These are phyloP conservation scores for peach (Prunus persica) DNA, from an alignment of 306 rosid genomes.

Conservation along the genomic window DNA sequence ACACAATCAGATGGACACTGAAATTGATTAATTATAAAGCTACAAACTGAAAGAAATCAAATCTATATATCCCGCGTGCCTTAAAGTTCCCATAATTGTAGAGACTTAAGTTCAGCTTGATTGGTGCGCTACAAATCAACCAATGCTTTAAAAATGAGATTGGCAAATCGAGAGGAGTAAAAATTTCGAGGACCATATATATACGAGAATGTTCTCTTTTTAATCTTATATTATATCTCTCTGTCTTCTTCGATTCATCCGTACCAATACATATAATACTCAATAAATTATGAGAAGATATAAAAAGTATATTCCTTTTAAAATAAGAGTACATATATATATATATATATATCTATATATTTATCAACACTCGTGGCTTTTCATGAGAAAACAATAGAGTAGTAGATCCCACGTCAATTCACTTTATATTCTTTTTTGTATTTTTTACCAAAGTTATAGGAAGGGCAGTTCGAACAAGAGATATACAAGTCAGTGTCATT, in stretches of 20 bases:
- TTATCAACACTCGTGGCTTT: not conserved
- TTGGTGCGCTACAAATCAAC: not conserved
- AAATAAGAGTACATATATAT: too few species aligned
- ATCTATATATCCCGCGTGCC: not conserved
- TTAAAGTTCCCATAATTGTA: not conserved
- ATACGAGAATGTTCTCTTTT: conserved; percentile 3
- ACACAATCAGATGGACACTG: not conserved
- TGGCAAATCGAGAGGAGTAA: not conserved
- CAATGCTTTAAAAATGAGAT: not conserved
- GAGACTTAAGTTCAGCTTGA: not conserved
- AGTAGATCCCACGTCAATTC: not conserved
- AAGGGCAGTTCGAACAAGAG: too few species aligned
- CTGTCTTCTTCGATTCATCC: not conserved
- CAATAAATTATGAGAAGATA: too few species aligned
- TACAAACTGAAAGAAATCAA: too few species aligned
- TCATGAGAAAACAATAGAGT: not conserved
- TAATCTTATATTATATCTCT: not conserved
- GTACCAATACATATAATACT: too few species aligned
- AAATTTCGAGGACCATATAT: not conserved
- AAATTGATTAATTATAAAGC: not conserved
- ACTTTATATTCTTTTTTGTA: not conserved
- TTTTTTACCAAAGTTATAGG: too few species aligned
- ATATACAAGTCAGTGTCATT: rapidly evolving
- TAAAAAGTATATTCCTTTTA: too few species aligned
- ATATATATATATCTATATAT: too few species aligned